Percentiles rank a stretch among this genome's conserved stretches.
phyloP scores from a whole-genome alignment of 73 alveolate species.

The Effrenium voratum region DNA sequence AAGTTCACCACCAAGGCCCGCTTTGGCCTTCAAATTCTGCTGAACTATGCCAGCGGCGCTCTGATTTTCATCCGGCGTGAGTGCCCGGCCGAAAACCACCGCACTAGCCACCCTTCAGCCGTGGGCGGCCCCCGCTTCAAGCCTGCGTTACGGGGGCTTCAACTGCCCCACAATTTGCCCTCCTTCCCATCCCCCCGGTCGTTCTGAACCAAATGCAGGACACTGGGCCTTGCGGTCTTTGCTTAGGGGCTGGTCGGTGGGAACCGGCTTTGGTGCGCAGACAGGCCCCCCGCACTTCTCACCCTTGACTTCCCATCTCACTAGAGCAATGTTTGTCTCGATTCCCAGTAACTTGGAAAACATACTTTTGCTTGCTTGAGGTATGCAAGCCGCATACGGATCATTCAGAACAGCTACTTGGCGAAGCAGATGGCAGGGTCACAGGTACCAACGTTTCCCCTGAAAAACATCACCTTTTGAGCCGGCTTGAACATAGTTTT shows the following conservation, averaged over 20 bases:
- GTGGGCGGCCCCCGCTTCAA: no score
- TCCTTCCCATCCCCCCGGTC: not conserved
- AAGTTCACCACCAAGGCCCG: constrained; percentile 32
- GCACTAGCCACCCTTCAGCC: no score
- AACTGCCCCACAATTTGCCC: no score
- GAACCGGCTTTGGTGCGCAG: no score
- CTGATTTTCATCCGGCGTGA: constrained; percentile 60
- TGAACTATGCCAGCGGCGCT: constrained; percentile 74
- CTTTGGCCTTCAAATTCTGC: constrained; percentile 51
- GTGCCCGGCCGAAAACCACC: not conserved
- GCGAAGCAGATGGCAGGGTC: not conserved
- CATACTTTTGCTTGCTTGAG: not conserved
- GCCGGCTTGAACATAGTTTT: no score
- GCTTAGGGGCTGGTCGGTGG: no score
- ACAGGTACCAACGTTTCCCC: not conserved
- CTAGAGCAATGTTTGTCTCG: not conserved
- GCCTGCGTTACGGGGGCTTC: no score
- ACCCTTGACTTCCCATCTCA: no score
- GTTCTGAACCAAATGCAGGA: not conserved
- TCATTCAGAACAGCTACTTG: constrained; percentile 40
- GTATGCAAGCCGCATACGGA: constrained; percentile 83
- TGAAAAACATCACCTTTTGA: no score
- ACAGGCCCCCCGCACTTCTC: no score
- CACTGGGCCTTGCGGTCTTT: no score
- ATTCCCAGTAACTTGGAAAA: not conserved